A percentile compares a stretch with the other conserved stretches of the same genome.
phyloP scores from a whole-genome alignment of 139 green algal species.

The Tetradesmus lagerheimii region DNA sequence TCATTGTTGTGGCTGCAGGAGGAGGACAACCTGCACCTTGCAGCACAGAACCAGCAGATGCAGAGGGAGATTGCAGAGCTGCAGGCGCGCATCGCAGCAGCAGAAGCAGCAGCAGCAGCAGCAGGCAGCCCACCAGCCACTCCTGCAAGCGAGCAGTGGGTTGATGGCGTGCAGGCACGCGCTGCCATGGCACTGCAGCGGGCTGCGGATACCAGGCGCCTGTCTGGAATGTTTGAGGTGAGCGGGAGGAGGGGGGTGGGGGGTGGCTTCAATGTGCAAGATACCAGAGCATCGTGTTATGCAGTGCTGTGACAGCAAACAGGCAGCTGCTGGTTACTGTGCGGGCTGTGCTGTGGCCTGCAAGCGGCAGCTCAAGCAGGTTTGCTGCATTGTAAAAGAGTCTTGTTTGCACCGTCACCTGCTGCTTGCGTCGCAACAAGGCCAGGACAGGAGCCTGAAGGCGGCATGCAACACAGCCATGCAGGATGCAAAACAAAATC shows the following conservation, averaged over 20 bases:
- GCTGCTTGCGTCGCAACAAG: no score
- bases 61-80: slow-evolving; percentile 19
- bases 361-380: no score
- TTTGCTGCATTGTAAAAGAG: neutral
- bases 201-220: slow-evolving; percentile 11
- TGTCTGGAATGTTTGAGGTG: slow-evolving; percentile 36
- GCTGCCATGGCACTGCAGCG: slow-evolving; percentile 6
- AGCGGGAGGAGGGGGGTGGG: neutral
- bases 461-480: neutral
- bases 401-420: no score
- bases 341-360: neutral
- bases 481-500: neutral
- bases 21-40: slow-evolving; percentile 32
- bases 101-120: neutral
- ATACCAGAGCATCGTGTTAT: no score
- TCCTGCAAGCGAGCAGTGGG: neutral
- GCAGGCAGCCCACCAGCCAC: neutral
- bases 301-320: no score
- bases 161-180: neutral
- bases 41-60: slow-evolving; percentile 24
- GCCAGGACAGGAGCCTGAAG: neutral
- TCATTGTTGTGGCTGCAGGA: slow-evolving; percentile 36
- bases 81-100: slow-evolving; percentile 4
- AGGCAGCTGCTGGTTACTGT: neutral
- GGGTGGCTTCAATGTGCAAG: neutral